phyloP scores from a whole-genome alignment of 306 rosid species.

The Quercus variabilis region DNA sequence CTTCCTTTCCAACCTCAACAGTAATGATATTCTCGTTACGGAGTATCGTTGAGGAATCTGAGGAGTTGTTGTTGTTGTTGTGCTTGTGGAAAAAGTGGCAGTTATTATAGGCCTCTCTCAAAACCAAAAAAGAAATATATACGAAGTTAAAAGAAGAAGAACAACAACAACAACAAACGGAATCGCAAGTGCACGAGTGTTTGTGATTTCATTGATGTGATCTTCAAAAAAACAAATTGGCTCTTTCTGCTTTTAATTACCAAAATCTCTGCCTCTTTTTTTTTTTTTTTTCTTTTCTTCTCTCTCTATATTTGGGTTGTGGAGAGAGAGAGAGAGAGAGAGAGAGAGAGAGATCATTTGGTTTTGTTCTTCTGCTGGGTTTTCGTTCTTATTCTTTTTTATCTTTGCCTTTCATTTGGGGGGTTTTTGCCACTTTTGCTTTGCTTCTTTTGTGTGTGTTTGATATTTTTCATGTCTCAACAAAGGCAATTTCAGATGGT shows the following conservation, averaged over 20 bases:
- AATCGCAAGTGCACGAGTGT: constrained; percentile 60
- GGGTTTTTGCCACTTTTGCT: constrained; percentile 12
- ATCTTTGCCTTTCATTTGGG: not conserved
- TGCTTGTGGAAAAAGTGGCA: constrained; percentile 34
- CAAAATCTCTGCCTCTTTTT: not conserved
- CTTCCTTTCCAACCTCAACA: constrained; percentile 33
- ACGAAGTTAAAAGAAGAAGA: not conserved
- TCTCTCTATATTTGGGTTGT: constrained; percentile 22
- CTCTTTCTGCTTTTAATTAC: constrained; percentile 33
- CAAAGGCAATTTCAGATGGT: constrained; percentile 67
- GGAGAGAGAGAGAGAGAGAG: constrained; percentile 7
- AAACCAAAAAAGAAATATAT: not conserved
- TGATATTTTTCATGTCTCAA: constrained; percentile 53
- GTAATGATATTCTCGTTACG: constrained; percentile 59
- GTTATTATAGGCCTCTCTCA: constrained; percentile 11
- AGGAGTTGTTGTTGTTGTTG: constrained; percentile 33
- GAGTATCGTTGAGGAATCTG: constrained; percentile 60
- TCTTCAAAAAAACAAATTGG: constrained; percentile 27
- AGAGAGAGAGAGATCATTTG: not conserved
- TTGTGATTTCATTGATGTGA: constrained; percentile 45
- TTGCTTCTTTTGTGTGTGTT: not conserved
- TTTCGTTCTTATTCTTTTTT: not conserved
- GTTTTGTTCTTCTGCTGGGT: not conserved
- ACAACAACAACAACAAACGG: constrained; percentile 12
- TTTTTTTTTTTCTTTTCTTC: not conserved